Evolutionary conservation across 140 eudicot species (phyloP).

Genomic region (Erigeron philadelphicus): DNA sequence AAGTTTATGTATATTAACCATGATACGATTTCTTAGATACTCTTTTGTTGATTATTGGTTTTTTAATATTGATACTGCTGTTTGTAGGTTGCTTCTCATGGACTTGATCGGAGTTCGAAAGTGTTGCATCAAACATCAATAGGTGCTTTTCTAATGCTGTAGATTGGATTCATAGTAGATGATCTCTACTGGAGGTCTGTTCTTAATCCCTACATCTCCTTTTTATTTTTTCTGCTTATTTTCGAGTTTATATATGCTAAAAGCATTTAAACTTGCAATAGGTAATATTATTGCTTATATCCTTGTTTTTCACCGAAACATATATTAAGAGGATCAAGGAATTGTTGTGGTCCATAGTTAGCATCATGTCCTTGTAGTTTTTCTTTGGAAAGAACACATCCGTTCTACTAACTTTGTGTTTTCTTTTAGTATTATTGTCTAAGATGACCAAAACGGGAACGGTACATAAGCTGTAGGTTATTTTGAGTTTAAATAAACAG

Average conservation of each 20-base stretch:
- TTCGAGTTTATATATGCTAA: conserved; percentile 3
- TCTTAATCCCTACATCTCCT: conserved; percentile 7
- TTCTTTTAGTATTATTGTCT: neutral
- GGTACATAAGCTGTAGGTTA: neutral
- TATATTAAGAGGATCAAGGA: neutral
- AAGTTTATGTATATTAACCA: neutral
- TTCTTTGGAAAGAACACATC: neutral
- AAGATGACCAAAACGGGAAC: neutral
- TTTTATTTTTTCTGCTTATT: neutral
- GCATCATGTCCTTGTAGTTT: conserved; percentile 3
- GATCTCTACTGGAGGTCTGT: conserved; percentile 30
- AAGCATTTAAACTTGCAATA: neutral
- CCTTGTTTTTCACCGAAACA: neutral
- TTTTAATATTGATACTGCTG: conserved; percentile 1
- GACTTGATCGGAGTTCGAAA: conserved; percentile 90
- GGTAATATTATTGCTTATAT: too few relatives aligned
- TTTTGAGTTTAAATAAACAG: too few relatives aligned
- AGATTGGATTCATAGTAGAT: conserved; percentile 31
- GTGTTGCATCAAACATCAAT: conserved; percentile 86
- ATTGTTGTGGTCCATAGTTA: neutral
- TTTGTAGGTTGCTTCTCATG: conserved; percentile 86
- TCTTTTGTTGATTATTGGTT: neutral
- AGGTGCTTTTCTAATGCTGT: conserved; percentile 72
- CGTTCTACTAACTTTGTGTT: neutral
- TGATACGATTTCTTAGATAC: neutral